phyloP scores from a whole-genome alignment of 2,329 filamentous ascomycete species.

The Claviceps purpurea region DNA sequence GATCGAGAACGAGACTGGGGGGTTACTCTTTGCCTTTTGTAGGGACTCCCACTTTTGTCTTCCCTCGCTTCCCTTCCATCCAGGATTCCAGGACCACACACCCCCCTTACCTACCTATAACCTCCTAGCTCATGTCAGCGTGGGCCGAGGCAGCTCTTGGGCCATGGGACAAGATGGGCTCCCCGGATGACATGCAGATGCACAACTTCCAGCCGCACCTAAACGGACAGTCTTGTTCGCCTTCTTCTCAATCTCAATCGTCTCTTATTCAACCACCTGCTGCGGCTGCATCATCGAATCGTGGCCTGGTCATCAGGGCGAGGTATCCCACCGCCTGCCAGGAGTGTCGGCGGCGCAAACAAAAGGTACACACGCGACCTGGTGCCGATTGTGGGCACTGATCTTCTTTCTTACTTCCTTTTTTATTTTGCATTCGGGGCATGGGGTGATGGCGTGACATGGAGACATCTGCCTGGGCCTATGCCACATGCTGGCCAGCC shows the following conservation, averaged over 20 bases:
- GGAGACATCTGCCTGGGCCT: background rate
- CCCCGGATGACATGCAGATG: constrained; percentile 21
- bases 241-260: constrained; percentile 5
- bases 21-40: no score
- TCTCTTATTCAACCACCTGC: constrained; percentile 4
- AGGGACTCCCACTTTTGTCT: background rate
- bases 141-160: background rate
- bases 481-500: background rate
- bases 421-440: background rate
- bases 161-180: background rate
- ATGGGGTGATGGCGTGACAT: background rate
- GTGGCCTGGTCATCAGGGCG: constrained; percentile 9
- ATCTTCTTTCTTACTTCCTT: background rate
- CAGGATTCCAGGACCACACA: background rate
- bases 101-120: no score
- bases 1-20: no score
- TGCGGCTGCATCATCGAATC: background rate
- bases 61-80: background rate
- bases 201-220: constrained; percentile 6
- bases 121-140: background rate
- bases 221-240: constrained; percentile 2
- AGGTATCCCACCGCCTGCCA: constrained; percentile 29
- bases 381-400: background rate
- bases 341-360: constrained; percentile 38
- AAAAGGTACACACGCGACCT: constrained; percentile 25